These are phyloP conservation scores for Sanghuangporus sanghuang DNA, from an alignment of 1,284 basidiomycete genomes.

Conservation along the genomic window DNA sequence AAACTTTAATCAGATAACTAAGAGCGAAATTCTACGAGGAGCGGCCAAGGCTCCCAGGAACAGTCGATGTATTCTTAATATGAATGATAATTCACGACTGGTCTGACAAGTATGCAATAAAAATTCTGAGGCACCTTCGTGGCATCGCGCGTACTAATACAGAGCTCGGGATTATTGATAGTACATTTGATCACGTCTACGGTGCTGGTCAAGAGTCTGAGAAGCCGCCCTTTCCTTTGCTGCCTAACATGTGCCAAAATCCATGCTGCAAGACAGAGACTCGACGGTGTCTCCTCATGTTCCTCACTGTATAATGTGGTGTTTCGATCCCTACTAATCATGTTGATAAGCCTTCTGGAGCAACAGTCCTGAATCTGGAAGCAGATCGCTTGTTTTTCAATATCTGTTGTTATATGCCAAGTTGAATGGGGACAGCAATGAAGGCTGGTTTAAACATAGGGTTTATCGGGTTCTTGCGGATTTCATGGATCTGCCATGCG, in stretches of 20 bases:
- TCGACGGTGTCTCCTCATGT: too few species aligned
- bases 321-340: too few species aligned
- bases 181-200: constrained; percentile 21
- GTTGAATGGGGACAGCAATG: too few species aligned
- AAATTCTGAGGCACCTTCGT: constrained; percentile 25
- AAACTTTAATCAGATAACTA: neutral
- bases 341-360: too few species aligned
- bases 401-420: too few species aligned
- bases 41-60: neutral
- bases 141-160: constrained; percentile 23
- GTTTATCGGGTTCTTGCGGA: too few species aligned
- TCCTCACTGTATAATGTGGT: too few species aligned
- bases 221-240: constrained; percentile 12
- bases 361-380: too few species aligned
- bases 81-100: constrained; percentile 27
- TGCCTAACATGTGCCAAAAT: constrained; percentile 12
- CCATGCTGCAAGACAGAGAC: too few species aligned
- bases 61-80: constrained; percentile 25
- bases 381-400: too few species aligned
- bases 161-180: constrained; percentile 22
- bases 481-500: too few species aligned
- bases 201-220: neutral
- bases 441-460: too few species aligned
- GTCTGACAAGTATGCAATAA: constrained; percentile 21
- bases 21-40: constrained; percentile 9